Evolutionary conservation across 352 stramenopile genomes (phyloP), one percentile per base, ranked within the genome.

Genomic region (Hyaloperonospora brassicae): DNA sequence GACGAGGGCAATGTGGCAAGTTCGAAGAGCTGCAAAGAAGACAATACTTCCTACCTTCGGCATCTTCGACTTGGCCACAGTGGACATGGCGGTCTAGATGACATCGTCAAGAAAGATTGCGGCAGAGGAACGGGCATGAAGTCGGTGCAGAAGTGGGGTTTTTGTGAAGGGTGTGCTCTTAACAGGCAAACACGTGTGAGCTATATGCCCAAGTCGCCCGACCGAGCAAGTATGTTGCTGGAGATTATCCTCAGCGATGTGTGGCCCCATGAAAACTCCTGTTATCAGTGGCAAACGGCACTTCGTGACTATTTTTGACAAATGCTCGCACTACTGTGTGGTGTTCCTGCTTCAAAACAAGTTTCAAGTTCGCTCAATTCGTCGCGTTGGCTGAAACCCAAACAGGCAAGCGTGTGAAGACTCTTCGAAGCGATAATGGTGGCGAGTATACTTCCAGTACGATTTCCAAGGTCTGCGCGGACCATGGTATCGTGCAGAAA

Each of bases 1-100:
- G 17, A 27, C 40, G 40, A 46, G 40, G 40, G n/a, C 3, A 46
- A 46, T 7, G 40, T 46, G 40, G 11, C n/a, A 46, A 46, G 40
- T 25, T 25, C n/a, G 9, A 27, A 46, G 9, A 14, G n/a, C 4
- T n/a, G 22, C 10, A 47, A 47, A 34, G 5, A n/a, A 17, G 8
- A 12, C 21, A 45, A 7, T 17, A 27, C 14, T 14, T 45, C n/a
- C n/a, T 45, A 35, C 42, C 17, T 48, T 23, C 22, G 17, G 42
- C 42, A 48, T 12, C 34, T 39, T 39, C 12, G 7, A 12, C 12
- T 39, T 39, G 34, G 12, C 12, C 34, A 39, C 34, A 39, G 7
- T 39, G 34, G 7, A 7, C 34, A 39, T 39, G 34, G 34, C 34
- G 12, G 34, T 39, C 12, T 39, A 39, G 34, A 39, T 7, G 34